A percentile compares a stretch with the other conserved stretches of the same genome.
phyloP scores from a whole-genome alignment of 208 protist genomes.

The Acanthamoeba sp. region DNA sequence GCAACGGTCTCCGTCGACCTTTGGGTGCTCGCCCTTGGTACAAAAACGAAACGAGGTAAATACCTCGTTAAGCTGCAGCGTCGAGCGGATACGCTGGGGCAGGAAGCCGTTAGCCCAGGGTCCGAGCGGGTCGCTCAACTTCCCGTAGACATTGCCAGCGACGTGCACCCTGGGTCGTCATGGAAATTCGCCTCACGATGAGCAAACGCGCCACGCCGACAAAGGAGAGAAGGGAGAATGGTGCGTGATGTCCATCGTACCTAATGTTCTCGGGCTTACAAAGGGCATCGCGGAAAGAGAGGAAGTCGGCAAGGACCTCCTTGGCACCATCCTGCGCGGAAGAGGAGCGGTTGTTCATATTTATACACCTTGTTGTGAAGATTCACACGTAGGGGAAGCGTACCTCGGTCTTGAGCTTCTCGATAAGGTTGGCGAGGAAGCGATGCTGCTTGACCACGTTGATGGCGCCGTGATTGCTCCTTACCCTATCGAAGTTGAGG shows the following conservation, averaged over 20 bases:
- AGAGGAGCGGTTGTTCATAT: too few species aligned
- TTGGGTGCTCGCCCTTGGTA: not conserved
- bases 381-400: not conserved
- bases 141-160: slow-evolving; percentile 37
- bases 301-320: slow-evolving; percentile 45
- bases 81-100: not conserved
- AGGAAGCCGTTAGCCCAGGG: slow-evolving; percentile 52
- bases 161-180: slow-evolving; percentile 7
- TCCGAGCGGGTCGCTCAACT: not conserved
- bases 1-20: not conserved
- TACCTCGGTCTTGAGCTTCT: slow-evolving; percentile 39
- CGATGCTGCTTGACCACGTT: slow-evolving; percentile 71
- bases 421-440: slow-evolving; percentile 39
- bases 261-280: slow-evolving; percentile 69
- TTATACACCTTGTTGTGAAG: too few species aligned
- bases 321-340: slow-evolving; percentile 7
- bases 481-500: slow-evolving; percentile 34
- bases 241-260: not conserved
- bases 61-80: not conserved
- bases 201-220: too few species aligned
- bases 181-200: not conserved
- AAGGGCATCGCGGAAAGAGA: not conserved
- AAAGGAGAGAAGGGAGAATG: not conserved
- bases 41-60: not conserved
- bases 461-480: slow-evolving; percentile 62